phyloP scores from a whole-genome alignment of 169 alveolate species.

The Plasmodium billcollinsi region DNA sequence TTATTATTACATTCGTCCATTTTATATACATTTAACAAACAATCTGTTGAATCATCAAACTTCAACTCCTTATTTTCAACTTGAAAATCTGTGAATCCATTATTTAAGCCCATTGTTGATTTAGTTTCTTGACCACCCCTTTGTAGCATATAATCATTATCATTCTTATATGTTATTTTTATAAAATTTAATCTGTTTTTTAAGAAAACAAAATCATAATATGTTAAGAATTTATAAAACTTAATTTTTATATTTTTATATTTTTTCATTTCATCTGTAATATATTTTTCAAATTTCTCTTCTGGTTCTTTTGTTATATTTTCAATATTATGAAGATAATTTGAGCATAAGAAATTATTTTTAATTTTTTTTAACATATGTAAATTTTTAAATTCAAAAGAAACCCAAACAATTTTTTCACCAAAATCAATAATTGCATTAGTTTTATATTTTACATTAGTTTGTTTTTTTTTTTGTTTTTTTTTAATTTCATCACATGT shows the following conservation, averaged over 20 bases:
- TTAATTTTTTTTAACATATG: conserved; percentile 11
- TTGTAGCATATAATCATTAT: neutral
- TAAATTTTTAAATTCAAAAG: conserved; percentile 61
- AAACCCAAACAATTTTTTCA: conserved; percentile 62
- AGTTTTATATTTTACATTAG: conserved; percentile 43
- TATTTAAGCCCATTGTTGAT: neutral
- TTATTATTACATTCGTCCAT: conserved; percentile 1
- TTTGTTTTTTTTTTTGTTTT: neutral
- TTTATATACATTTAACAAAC: neutral
- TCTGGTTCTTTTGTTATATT: conserved; percentile 24
- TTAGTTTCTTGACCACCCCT: neutral
- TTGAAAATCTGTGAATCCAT: neutral
- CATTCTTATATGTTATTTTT: conserved; percentile 17
- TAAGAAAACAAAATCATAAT: conserved; percentile 56
- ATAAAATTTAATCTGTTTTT: conserved; percentile 58
- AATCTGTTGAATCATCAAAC: too few species aligned
- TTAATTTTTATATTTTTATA: conserved; percentile 61
- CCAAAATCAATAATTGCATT: conserved; percentile 68
- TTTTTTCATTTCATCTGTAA: conserved; percentile 44
- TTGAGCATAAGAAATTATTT: conserved; percentile 7
- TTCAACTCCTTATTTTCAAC: neutral
- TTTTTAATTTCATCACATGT: neutral
- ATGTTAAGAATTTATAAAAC: conserved; percentile 31
- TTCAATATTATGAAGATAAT: conserved; percentile 5
- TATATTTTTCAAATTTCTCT: conserved; percentile 9